Conservation (phyloP, 1,284 basidiomycete species). For the Peniophora sp. region DNA sequence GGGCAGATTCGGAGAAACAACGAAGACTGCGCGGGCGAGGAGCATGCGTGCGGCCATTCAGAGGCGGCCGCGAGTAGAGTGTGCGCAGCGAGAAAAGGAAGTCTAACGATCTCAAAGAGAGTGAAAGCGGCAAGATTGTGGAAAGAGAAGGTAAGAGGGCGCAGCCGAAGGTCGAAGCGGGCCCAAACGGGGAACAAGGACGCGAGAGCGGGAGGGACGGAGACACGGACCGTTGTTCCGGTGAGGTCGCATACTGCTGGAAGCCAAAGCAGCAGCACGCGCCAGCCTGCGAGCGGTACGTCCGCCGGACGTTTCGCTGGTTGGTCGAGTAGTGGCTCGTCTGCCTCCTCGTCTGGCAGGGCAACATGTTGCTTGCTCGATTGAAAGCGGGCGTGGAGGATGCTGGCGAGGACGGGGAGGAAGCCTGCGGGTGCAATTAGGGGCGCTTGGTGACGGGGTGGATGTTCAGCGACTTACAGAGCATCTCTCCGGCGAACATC, state of each 20-base stretch:
- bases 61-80: too few species aligned
- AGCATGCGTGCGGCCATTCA: too few species aligned
- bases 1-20: too few species aligned
- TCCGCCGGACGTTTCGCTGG: slow-evolving; percentile 29
- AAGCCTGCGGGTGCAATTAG: slow-evolving; percentile 46
- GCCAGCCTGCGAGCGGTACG: slow-evolving; percentile 56
- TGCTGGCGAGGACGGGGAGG: slow-evolving; percentile 55
- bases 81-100: slow-evolving; percentile 2
- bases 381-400: slow-evolving; percentile 2
- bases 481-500: slow-evolving; percentile 75
- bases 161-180: too few species aligned
- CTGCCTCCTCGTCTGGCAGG: slow-evolving; percentile 12
- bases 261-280: slow-evolving; percentile 73
- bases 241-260: slow-evolving; percentile 86
- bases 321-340: slow-evolving; percentile 2
- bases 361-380: slow-evolving; percentile 8
- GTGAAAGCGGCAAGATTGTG: not conserved
- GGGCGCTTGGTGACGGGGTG: slow-evolving; percentile 6
- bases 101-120: not conserved
- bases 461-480: slow-evolving; percentile 53
- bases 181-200: not conserved
- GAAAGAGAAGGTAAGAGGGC: too few species aligned
- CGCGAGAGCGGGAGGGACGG: not conserved
- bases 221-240: slow-evolving; percentile 66
- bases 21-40: too few species aligned